Conservation (phyloP, 2,329 filamentous ascomycete genomes). For the Acephala macrosclerotiorum region DNA sequence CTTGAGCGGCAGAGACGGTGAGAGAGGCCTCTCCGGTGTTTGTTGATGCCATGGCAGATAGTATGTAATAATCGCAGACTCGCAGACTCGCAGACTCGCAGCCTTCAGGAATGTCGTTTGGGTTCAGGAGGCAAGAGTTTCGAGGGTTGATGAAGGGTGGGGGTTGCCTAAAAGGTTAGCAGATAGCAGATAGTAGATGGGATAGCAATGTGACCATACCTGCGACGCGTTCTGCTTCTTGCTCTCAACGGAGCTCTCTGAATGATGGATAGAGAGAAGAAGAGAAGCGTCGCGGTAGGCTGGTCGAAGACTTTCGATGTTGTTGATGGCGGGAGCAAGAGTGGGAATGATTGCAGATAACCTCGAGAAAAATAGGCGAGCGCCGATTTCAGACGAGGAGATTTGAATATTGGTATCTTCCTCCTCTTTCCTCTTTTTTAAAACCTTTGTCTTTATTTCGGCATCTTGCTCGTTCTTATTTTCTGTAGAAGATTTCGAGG, state of each 20-base stretch:
- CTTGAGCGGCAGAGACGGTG: constrained; percentile 34
- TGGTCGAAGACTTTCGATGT: constrained; percentile 10
- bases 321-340: constrained; percentile 22
- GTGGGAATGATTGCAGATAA: constrained; percentile 27
- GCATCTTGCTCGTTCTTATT: neutral
- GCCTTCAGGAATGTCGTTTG: neutral
- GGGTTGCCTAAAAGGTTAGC: neutral
- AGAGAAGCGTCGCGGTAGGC: constrained; percentile 24
- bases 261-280: constrained; percentile 9
- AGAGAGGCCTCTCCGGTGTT: constrained; percentile 37
- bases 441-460: constrained; percentile 9
- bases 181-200: neutral
- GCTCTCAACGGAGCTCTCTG: neutral
- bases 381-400: neutral
- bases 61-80: neutral
- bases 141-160: neutral
- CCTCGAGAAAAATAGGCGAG: constrained; percentile 25
- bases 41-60: constrained; percentile 29
- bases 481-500: too few relatives aligned
- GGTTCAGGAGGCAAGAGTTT: neutral
- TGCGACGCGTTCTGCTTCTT: constrained; percentile 21
- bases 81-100: neutral
- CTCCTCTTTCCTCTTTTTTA: neutral
- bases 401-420: neutral
- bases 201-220: constrained; percentile 25